Evolutionary conservation across 495 filamentous ascomycete genomes (phyloP), one percentile per base, ranked within the genome.

Genomic region (Clohesyomyces aquaticus): DNA sequence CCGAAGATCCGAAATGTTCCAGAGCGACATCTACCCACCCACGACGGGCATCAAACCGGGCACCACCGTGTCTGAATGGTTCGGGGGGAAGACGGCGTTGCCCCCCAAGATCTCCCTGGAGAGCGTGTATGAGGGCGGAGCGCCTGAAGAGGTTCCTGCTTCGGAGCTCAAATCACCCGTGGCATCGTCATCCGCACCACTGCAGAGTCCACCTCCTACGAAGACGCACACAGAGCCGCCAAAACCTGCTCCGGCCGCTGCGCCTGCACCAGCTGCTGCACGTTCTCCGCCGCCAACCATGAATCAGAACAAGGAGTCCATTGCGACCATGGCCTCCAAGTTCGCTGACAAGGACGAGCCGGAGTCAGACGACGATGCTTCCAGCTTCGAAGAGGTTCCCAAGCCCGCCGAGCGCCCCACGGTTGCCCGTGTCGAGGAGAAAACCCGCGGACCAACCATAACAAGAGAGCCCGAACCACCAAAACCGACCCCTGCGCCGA

Each of bases 11-110:
- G 94, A 98, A 77, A 90, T 87, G 49, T 98, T 98, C 84, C 94
- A 98, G 78, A 90, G 90, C 50, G 94, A 98, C 71, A 97, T 98
- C 69, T 98, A 90, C 73, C 95, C 93, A 18, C 91, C 93, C 2
- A 85, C 89, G 6, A 76, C 80, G 64, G 93, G 93, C 46, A 43
- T 83, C 4, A 91, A 90, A 71, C 85, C 93, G 10, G 92, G 89
- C 48, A 85, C 96, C 75, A 85, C 85, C 46, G 81, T 91, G 12
- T 77, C 81, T 19, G 91, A 97, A 58, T 98, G 93, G 93, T 80
- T 96, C 29, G 82, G 78, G 12, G 95, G 95, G 26, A 91, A 95
- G 77, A 85, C 88, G 38, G 90, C 80, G 2, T 77, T 94, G 10
- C 91, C 93, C 11, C 81, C 91, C 27, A 96, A 95, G 82, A 92